Conservation (phyloP, 495 filamentous ascomycete species). For the Trichoderma asperelloides region DNA sequence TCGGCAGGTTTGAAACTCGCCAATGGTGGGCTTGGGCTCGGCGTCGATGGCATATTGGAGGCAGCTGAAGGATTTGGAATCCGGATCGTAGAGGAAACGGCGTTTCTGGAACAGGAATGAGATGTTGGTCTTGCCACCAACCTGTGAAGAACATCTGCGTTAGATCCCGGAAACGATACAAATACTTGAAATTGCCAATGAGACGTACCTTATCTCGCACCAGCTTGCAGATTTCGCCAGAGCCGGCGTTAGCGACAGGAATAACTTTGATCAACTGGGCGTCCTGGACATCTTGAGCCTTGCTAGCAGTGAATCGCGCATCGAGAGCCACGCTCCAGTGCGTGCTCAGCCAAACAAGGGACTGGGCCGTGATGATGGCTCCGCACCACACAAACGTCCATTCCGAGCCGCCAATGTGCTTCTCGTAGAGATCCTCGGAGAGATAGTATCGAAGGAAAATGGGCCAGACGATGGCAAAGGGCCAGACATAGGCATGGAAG, state of each 20-base stretch:
- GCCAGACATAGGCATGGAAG: conserved; percentile 84
- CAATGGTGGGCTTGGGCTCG: conserved; percentile 69
- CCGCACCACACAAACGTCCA: conserved; percentile 96
- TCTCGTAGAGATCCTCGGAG: conserved; percentile 72
- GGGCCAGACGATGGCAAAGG: conserved; percentile 85
- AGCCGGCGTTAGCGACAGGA: conserved; percentile 79
- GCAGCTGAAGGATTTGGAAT: conserved; percentile 63
- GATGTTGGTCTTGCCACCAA: conserved; percentile 59
- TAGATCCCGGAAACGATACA: conserved; percentile 10
- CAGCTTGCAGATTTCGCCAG: conserved; percentile 78
- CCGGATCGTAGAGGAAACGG: conserved; percentile 76
- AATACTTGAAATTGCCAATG: not conserved
- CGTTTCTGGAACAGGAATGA: conserved; percentile 99
- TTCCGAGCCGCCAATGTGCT: conserved; percentile 77
- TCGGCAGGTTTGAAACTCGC: conserved; percentile 64
- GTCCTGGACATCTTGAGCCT: conserved; percentile 58
- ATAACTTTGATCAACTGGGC: conserved; percentile 92
- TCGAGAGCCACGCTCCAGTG: conserved; percentile 91
- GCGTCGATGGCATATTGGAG: conserved; percentile 77
- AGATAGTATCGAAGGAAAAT: conserved; percentile 81
- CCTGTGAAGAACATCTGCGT: conserved; percentile 25
- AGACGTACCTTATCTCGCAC: conserved; percentile 56
- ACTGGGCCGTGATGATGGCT: conserved; percentile 77
- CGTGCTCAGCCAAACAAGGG: conserved; percentile 87
- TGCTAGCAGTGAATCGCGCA: conserved; percentile 70